These are phyloP conservation scores for Candida freyschussii DNA, from an alignment of 1,139 yeast species.

Conservation along the genomic window DNA sequence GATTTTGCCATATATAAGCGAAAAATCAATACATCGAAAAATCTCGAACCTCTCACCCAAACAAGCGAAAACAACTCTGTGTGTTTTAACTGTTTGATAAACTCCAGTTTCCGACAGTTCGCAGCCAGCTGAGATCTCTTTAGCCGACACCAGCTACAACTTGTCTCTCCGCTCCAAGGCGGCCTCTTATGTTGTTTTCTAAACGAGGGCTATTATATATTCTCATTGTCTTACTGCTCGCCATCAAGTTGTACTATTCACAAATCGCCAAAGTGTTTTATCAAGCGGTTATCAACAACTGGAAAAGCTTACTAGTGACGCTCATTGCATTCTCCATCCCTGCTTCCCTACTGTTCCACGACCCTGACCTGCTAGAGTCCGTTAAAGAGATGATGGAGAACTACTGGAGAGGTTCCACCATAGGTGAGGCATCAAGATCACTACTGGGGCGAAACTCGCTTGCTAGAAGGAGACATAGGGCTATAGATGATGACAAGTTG, in stretches of 20 bases:
- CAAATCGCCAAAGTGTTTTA: slow-evolving; percentile 1
- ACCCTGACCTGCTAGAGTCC: slow-evolving; percentile 1
- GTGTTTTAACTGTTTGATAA: too few relatives aligned
- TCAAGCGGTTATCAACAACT: slow-evolving; percentile 5
- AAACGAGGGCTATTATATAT: background rate
- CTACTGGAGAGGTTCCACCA: slow-evolving; percentile 7
- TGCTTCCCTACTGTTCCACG: slow-evolving; percentile 9
- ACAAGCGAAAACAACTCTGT: too few relatives aligned
- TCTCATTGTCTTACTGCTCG: background rate
- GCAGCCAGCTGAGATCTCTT: too few relatives aligned
- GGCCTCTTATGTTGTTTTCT: too few relatives aligned
- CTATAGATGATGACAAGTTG: slow-evolving; percentile 12
- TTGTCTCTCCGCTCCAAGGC: too few relatives aligned
- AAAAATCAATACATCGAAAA: too few relatives aligned
- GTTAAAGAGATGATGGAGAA: slow-evolving; percentile 8
- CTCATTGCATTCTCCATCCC: slow-evolving; percentile 17
- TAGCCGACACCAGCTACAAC: too few relatives aligned
- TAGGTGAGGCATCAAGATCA: slow-evolving; percentile 7
- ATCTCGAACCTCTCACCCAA: too few relatives aligned
- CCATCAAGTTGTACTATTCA: too few relatives aligned
- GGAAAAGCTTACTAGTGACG: slow-evolving; percentile 14
- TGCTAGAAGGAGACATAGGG: slow-evolving; percentile 12
- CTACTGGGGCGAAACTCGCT: too few relatives aligned
- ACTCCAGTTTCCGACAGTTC: too few relatives aligned
- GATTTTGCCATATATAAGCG: too few relatives aligned